phyloP scores from a whole-genome alignment of 768 basidiomycete genomes.

The Pholiota molesta region DNA sequence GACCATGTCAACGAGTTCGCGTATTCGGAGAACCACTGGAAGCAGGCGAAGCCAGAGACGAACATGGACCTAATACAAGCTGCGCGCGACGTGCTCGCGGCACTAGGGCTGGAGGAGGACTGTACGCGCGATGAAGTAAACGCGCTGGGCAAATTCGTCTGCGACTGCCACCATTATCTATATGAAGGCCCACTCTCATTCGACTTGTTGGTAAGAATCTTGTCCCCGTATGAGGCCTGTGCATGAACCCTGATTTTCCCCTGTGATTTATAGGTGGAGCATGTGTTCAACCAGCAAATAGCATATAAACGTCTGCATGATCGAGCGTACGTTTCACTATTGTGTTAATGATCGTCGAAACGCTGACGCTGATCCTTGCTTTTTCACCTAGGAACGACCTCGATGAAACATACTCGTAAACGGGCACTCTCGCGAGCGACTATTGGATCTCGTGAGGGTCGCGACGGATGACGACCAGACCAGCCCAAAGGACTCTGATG shows the following conservation, averaged over 20 bases:
- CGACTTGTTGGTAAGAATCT: neutral
- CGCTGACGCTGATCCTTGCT: neutral
- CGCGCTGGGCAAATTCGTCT: slow-evolving; percentile 1
- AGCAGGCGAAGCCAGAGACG: neutral
- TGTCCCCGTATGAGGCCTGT: neutral
- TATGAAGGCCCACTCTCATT: slow-evolving; percentile 2
- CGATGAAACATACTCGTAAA: neutral
- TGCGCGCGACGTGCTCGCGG: slow-evolving; percentile 1
- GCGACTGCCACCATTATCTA: neutral
- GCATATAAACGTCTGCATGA: neutral
- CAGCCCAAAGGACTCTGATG: neutral
- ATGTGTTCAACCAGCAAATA: slow-evolving; percentile 5
- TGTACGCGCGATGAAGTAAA: neutral
- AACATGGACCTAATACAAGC: neutral
- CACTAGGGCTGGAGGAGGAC: neutral
- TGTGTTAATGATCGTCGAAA: too few relatives aligned
- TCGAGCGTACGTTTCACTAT: neutral
- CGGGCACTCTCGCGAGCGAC: slow-evolving; percentile 5
- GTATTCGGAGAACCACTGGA: neutral
- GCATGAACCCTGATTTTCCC: neutral
- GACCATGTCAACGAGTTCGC: neutral
- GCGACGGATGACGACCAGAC: neutral
- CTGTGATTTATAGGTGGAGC: neutral
- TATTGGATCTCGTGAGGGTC: slow-evolving; percentile 1
- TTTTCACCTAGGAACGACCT: neutral